phyloP scores from a whole-genome alignment of 768 basidiomycete species.

The Neoboletus magnificus region DNA sequence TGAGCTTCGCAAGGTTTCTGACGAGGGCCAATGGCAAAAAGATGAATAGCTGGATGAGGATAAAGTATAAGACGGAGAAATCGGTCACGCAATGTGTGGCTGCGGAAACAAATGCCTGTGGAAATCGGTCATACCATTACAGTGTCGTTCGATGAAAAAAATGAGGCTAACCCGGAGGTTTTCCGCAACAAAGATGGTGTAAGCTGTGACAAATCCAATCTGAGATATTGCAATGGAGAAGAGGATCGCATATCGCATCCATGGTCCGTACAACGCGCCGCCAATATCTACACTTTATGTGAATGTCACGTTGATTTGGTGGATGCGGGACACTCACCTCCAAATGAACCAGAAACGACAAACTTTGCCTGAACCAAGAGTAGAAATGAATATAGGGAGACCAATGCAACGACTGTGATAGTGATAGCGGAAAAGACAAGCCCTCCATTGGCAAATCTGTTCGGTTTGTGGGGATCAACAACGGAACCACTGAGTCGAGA shows the following conservation, averaged over 20 bases:
- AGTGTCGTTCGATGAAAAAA: background rate
- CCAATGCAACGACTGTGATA: conserved; percentile 74
- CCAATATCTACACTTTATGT: conserved; percentile 69
- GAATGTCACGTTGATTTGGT: conserved; percentile 1
- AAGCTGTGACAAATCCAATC: conserved; percentile 84
- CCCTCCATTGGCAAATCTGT: conserved; percentile 92
- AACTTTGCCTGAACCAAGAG: conserved; percentile 85
- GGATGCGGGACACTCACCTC: conserved; percentile 51
- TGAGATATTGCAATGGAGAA: conserved; percentile 86
- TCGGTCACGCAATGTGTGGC: conserved; percentile 69
- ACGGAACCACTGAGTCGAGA: background rate
- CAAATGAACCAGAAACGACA: conserved; percentile 88
- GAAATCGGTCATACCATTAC: background rate
- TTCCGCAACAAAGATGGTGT: conserved; percentile 94
- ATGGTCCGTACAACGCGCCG: conserved; percentile 84
- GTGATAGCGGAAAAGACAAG: conserved; percentile 81
- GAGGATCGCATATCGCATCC: conserved; percentile 90
- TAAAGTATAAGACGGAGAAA: conserved; percentile 74
- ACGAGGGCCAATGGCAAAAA: conserved; percentile 90
- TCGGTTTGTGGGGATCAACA: conserved; percentile 1
- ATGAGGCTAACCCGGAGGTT: conserved; percentile 56
- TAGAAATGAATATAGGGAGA: conserved; percentile 92
- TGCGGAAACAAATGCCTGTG: conserved; percentile 79
- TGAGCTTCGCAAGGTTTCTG: conserved; percentile 92
- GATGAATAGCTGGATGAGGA: conserved; percentile 76